phyloP scores from a whole-genome alignment of 768 basidiomycete species.

The Psilocybe subaeruginosa region DNA sequence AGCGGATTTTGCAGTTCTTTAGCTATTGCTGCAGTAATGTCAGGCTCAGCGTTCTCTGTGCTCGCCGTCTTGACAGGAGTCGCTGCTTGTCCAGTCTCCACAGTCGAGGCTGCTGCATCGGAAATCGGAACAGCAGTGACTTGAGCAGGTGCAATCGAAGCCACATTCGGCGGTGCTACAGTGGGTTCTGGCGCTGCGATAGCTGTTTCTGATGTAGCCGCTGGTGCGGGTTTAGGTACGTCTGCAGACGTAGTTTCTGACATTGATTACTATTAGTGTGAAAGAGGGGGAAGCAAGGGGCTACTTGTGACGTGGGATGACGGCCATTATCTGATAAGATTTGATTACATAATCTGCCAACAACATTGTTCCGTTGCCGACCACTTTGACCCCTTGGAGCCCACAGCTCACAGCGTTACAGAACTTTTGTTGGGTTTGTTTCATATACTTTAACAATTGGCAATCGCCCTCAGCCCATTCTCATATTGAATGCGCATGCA shows the following conservation, averaged over 20 bases:
- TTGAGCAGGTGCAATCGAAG: conserved; percentile 8
- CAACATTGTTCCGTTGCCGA: conserved; percentile 9
- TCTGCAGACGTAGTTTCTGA: conserved; percentile 11
- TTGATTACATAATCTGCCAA: conserved; percentile 13
- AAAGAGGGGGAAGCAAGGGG: neutral
- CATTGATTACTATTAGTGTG: neutral
- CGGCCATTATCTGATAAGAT: conserved; percentile 28
- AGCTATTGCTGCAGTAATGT: conserved; percentile 14
- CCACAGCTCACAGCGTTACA: conserved; percentile 14
- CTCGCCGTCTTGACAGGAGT: conserved; percentile 8
- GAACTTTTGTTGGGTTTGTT: neutral
- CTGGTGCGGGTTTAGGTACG: conserved; percentile 2
- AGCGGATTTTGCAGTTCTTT: conserved; percentile 70
- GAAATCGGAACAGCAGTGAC: conserved; percentile 7
- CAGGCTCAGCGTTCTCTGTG: conserved; percentile 10
- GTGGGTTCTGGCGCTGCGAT: conserved; percentile 6
- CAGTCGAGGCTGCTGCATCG: neutral
- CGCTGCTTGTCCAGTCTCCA: conserved; percentile 13
- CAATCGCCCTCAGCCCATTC: neutral
- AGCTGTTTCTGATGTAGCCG: conserved; percentile 11
- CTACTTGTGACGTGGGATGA: neutral
- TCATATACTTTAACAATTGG: neutral
- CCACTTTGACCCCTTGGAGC: conserved; percentile 2
- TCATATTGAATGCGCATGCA: conserved; percentile 25
- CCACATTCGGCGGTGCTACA: conserved; percentile 18